phyloP scores from a whole-genome alignment of 73 alveolate genomes.

The Tetrahymena borealis region DNA sequence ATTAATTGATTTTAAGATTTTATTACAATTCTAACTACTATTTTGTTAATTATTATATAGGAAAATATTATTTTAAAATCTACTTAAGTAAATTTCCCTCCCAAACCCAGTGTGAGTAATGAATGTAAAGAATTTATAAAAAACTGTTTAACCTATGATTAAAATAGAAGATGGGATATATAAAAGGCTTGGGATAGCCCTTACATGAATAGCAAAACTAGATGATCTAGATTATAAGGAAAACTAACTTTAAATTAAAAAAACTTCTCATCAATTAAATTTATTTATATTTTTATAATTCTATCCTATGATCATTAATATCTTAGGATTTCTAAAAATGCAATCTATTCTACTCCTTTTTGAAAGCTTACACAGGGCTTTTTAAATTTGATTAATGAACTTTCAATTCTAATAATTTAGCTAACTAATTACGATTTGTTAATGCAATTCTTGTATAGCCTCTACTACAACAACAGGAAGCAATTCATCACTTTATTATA shows the following conservation, averaged over 20 bases:
- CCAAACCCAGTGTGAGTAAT: constrained; percentile 75
- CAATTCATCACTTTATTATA: too few relatives aligned
- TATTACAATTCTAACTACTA: background rate
- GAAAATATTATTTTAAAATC: constrained; percentile 76
- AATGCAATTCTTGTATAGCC: too few relatives aligned
- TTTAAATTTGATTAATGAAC: too few relatives aligned
- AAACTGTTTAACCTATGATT: constrained; percentile 78
- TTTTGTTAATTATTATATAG: background rate
- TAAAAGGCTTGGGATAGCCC: constrained; percentile 46
- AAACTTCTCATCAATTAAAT: too few relatives aligned
- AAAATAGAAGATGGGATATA: constrained; percentile 49
- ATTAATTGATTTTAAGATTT: background rate
- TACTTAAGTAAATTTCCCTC: constrained; percentile 81
- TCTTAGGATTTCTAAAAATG: too few relatives aligned
- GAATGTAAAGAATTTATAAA: constrained; percentile 93
- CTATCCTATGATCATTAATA: too few relatives aligned
- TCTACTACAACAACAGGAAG: too few relatives aligned
- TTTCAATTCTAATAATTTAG: too few relatives aligned
- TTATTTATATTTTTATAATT: too few relatives aligned
- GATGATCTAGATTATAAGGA: background rate
- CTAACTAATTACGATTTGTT: too few relatives aligned
- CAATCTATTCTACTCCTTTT: too few relatives aligned
- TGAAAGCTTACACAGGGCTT: too few relatives aligned
- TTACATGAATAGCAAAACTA: constrained; percentile 17
- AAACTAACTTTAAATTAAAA: background rate